Conservation (phyloP, 2,329 filamentous ascomycete genomes). For the Pseudogymnoascus sp. region DNA sequence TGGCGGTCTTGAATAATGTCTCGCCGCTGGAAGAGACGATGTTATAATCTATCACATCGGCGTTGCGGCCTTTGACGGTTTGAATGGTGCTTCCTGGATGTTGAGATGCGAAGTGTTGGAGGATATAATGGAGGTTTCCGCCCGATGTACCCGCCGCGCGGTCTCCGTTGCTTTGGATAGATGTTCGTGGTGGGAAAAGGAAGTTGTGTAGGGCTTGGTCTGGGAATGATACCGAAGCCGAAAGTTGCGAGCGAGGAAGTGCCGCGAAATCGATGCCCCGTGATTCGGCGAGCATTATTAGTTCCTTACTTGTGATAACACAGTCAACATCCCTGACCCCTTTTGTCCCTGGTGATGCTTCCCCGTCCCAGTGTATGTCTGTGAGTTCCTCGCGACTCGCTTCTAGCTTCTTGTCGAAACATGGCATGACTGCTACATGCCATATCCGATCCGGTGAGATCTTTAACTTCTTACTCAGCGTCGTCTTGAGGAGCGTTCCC, state of each 20-base stretch:
- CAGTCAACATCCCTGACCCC: slow-evolving; percentile 87
- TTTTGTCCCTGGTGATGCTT: slow-evolving; percentile 35
- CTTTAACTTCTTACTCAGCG: slow-evolving; percentile 61
- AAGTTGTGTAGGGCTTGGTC: slow-evolving; percentile 63
- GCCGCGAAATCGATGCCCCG: slow-evolving; percentile 68
- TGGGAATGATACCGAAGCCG: slow-evolving; percentile 54
- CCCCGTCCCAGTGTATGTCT: slow-evolving; percentile 60
- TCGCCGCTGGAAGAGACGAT: slow-evolving; percentile 50
- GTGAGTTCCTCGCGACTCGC: slow-evolving; percentile 90
- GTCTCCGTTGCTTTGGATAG: slow-evolving; percentile 37
- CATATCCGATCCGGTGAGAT: slow-evolving; percentile 76
- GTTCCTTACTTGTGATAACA: slow-evolving; percentile 92
- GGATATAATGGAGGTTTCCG: slow-evolving; percentile 78
- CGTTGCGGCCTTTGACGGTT: slow-evolving; percentile 70
- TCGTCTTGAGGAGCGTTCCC: slow-evolving; percentile 83
- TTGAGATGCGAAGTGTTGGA: slow-evolving; percentile 62
- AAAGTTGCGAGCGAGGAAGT: slow-evolving; percentile 52
- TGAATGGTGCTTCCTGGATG: slow-evolving; percentile 65
- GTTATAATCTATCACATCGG: slow-evolving; percentile 80
- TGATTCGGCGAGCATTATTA: slow-evolving; percentile 79
- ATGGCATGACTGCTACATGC: slow-evolving; percentile 95
- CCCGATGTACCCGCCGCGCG: slow-evolving; percentile 69
- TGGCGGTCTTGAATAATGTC: slow-evolving; percentile 66
- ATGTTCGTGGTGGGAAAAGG: slow-evolving; percentile 53
- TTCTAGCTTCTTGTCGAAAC: slow-evolving; percentile 98